Base-by-base conservation (phyloP, 352 stramenopile species). In the Globisporangium nagaii region DNA sequence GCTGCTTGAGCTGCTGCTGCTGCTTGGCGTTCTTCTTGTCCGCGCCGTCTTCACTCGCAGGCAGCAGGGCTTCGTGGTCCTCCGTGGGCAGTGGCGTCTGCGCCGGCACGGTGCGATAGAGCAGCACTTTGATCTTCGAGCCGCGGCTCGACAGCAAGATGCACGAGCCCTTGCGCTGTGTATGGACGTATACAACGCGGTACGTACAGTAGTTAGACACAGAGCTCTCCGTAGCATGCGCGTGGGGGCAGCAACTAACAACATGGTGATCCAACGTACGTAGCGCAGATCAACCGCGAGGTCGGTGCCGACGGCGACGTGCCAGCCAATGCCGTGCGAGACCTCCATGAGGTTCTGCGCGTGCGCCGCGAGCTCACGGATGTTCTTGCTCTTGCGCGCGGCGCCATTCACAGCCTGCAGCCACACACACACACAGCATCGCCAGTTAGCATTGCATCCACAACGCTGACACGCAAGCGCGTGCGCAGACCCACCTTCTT, bases 241-340 rank as follows among this genome's bases (percentile, higher is more conserved):
- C 24, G 22, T 22, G 42, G n/a, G n/a, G n/a, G n/a, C n/a, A n/a
- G 13, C 15, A 11, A 36, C 11, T 27, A 44, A 15, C 22, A 4
- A 28, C 25, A 9, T 12, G 2, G 35, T 32, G 28, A 25, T 6
- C 11, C 10, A 2, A 53, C 79, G 20, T 76, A 92, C 81, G 68
- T 88, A 90, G 58, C 79, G 82, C 13, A 92, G 46, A 56, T 92
- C 79, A 12, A 92, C 79, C 1, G 79, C 69, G 60, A 89, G 89
- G 60, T 92, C 79, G 0, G 63, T 58, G 32, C 82, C 79, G 7
- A 75, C 77, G 22, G 88, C 52, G 32, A 92, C 66, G 50, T 92
- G 82, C 82, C 82, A 92, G 13, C 79, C 82, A 5, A 60, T 32
- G 12, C 82, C 79, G 31, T 84, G 68, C 28, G 68, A 57, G 13